Evolutionary conservation across 345 rosid species (phyloP).

Genomic region (Psidium guajava): DNA sequence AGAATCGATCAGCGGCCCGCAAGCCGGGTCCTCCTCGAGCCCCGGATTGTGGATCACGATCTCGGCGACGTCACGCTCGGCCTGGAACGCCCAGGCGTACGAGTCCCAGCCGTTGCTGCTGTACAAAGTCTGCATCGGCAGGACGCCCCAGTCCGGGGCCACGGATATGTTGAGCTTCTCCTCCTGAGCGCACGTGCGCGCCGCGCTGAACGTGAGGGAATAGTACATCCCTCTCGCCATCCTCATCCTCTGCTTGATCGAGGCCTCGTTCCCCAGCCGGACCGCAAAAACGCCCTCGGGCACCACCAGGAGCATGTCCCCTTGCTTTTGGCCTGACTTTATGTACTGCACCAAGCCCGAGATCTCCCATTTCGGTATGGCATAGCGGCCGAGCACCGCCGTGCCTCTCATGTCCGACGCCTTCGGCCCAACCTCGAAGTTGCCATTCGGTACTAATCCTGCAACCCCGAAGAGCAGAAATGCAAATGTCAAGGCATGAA

Average conservation of each 20-base stretch:
- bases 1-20: conserved; percentile 77
- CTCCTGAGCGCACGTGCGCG: conserved; percentile 86
- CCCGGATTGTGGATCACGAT: conserved; percentile 74
- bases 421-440: conserved; percentile 58
- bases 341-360: conserved; percentile 81
- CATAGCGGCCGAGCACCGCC: conserved; percentile 25
- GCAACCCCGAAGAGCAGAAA: neutral
- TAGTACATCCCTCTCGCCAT: conserved; percentile 43
- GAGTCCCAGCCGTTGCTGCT: conserved; percentile 78
- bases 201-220: conserved; percentile 71
- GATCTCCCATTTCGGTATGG: conserved; percentile 68
- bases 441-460: conserved; percentile 75
- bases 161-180: conserved; percentile 64
- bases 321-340: conserved; percentile 79
- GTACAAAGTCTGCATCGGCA: conserved; percentile 72
- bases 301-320: conserved; percentile 87
- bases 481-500: neutral
- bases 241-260: conserved; percentile 48
- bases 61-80: conserved; percentile 25
- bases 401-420: conserved; percentile 57
- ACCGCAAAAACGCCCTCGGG: conserved; percentile 74
- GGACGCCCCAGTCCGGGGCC: conserved; percentile 55
- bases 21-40: conserved; percentile 75
- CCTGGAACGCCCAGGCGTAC: conserved; percentile 64
- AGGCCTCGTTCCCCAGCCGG: conserved; percentile 82